phyloP scores from a whole-genome alignment of 257 asterid species.

The Linaria vulgaris region DNA sequence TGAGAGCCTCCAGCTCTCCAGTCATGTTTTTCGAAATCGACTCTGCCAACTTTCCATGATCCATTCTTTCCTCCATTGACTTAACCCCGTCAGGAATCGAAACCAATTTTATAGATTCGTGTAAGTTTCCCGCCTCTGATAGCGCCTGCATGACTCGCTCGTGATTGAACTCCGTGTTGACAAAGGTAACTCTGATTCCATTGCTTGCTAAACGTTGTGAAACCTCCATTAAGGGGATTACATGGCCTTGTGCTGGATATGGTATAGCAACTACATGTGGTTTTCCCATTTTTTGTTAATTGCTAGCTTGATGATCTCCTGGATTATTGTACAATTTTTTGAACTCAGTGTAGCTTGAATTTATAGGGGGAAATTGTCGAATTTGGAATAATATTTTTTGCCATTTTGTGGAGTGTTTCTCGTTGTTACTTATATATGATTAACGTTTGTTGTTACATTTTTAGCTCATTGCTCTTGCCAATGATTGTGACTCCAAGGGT shows the following conservation, averaged over 20 bases:
- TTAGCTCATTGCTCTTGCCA: too few relatives aligned
- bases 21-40: slow-evolving; percentile 43
- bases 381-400: too few relatives aligned
- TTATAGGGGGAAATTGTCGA: not conserved
- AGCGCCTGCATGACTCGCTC: slow-evolving; percentile 37
- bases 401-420: too few relatives aligned
- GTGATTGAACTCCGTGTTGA: slow-evolving; percentile 58
- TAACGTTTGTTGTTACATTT: too few relatives aligned
- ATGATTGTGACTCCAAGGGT: too few relatives aligned
- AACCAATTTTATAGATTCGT: slow-evolving; percentile 34
- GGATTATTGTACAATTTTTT: not conserved
- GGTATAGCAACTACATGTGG: slow-evolving; percentile 58
- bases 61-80: slow-evolving; percentile 55
- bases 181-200: slow-evolving; percentile 52
- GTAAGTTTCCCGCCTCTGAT: slow-evolving; percentile 20
- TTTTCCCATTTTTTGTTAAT: slow-evolving; percentile 40
- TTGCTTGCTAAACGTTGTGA: slow-evolving; percentile 39
- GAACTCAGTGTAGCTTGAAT: not conserved
- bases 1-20: slow-evolving; percentile 40
- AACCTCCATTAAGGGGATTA: slow-evolving; percentile 62
- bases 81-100: slow-evolving; percentile 67
- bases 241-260: slow-evolving; percentile 83
- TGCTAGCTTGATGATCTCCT: too few relatives aligned
- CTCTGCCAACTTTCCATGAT: slow-evolving; percentile 31
- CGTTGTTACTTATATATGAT: too few relatives aligned